Base-by-base conservation (phyloP, 1,139 yeast species). In the Lodderomyces theae region DNA sequence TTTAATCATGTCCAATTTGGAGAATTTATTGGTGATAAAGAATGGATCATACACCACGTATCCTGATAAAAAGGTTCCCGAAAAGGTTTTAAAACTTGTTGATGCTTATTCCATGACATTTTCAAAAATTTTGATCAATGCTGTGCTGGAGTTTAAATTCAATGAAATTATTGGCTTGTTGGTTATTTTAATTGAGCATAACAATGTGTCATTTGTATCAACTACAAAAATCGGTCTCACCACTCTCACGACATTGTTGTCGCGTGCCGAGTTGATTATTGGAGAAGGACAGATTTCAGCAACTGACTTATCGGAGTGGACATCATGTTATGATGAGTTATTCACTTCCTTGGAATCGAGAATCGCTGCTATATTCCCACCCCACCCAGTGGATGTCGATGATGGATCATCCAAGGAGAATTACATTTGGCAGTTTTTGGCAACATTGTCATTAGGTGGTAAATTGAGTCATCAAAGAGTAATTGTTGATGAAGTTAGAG, bases 341-440 rank as follows among this genome's bases (percentile, higher is more conserved):
- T 92, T 92, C 66, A 79, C 85, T 21, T 72, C 84, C 4, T 69
- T 90, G 49, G 95, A 88, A 61, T 87, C 90, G 17, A 81, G 88
- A 60, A 74, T 92, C 43, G 72, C 84, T 2, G 72, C 80, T 21
- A 79, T 90, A 41, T 90, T 92, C 83, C 97, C 97, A 40, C 89
- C 92, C 38, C 69, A 71, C 41, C 68, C 67, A 21, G 68, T 64
- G 40, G 73, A 72, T 45, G 58, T 59, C 10, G 85, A 78, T 46
- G 96, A 87, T 57, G 90, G 84, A 49, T 79, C 95, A 0, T 56
- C 66, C 1, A 62, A 66, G 42, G 74, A 69, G 49, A 72, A 72
- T 52, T 89, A 90, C 56, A 90, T 89, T 37, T 92, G 98, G 98
- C 97, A 92, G 67, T 90, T 92, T 58, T 76, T 92, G 64, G 98